Conservation (phyloP, 192 early-diverging fungal genomes). For the Coemansia sp. region DNA sequence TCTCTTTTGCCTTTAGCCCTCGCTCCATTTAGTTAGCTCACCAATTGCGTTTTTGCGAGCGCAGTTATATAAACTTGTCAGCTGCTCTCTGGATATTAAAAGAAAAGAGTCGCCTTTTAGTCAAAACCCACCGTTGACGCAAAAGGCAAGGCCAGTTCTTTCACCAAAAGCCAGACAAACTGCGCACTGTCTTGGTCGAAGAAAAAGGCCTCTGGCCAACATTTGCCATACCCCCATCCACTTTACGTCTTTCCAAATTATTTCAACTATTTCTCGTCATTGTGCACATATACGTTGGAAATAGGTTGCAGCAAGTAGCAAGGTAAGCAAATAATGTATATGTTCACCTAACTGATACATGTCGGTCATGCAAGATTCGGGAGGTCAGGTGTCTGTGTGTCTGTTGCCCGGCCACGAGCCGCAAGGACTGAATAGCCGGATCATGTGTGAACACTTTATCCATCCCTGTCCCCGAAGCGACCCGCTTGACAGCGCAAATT, state of each 20-base stretch:
- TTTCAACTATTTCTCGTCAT: background rate
- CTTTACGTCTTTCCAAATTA: slow-evolving; percentile 3
- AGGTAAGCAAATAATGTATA: slow-evolving; percentile 1
- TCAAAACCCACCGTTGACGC: background rate
- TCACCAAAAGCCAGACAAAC: slow-evolving; percentile 5
- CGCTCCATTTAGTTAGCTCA: background rate
- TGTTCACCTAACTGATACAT: background rate
- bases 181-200: background rate
- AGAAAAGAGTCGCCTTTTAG: background rate
- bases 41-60: slow-evolving; percentile 3
- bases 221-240: background rate
- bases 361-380: slow-evolving; percentile 4
- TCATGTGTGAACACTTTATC: slow-evolving; percentile 7
- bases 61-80: slow-evolving; percentile 1
- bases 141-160: slow-evolving; percentile 1
- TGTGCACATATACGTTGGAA: slow-evolving; percentile 4
- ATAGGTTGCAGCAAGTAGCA: slow-evolving; percentile 1
- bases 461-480: background rate
- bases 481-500: background rate
- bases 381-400: background rate
- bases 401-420: background rate
- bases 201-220: background rate
- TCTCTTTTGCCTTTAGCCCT: background rate
- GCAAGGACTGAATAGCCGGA: slow-evolving; percentile 3
- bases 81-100: slow-evolving; percentile 1